phyloP scores from a whole-genome alignment of 345 rosid genomes.

The Lepidium africanum region DNA sequence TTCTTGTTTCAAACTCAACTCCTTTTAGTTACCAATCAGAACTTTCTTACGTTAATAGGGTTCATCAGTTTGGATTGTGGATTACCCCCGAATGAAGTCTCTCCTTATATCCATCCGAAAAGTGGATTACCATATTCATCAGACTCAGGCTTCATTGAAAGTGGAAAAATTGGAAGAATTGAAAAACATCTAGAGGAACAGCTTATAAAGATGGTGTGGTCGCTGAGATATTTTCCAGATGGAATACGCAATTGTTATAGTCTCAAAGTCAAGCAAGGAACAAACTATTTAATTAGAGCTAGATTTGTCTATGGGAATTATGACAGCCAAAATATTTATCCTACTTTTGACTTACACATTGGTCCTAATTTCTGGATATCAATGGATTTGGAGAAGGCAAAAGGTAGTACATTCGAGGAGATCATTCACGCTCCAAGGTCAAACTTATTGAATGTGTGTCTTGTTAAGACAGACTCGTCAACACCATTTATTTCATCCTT shows the following conservation, averaged over 20 bases:
- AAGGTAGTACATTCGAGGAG: constrained; percentile 12
- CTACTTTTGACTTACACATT: constrained; percentile 21
- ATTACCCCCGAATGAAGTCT: background rate
- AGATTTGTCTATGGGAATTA: constrained; percentile 25
- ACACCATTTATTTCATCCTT: constrained; percentile 22
- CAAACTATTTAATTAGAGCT: constrained; percentile 28
- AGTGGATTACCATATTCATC: constrained; percentile 24
- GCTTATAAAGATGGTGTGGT: no score
- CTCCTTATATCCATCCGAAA: constrained; percentile 15
- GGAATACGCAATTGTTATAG: constrained; percentile 32
- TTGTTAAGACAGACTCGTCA: constrained; percentile 15
- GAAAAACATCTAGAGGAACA: background rate
- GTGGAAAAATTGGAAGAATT: constrained; percentile 10
- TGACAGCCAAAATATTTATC: constrained; percentile 3
- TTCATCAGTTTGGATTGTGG: constrained; percentile 40
- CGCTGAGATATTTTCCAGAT: constrained; percentile 32
- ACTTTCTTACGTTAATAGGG: background rate
- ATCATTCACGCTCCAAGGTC: constrained; percentile 16
- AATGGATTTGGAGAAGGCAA: background rate
- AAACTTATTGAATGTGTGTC: constrained; percentile 23
- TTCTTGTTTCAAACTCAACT: no score
- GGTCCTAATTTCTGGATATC: constrained; percentile 30
- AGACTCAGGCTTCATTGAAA: constrained; percentile 16
- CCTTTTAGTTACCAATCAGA: no score
- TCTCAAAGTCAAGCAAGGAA: constrained; percentile 14